phyloP scores from a whole-genome alignment of 306 rosid species.

The Cicer yamashitae region DNA sequence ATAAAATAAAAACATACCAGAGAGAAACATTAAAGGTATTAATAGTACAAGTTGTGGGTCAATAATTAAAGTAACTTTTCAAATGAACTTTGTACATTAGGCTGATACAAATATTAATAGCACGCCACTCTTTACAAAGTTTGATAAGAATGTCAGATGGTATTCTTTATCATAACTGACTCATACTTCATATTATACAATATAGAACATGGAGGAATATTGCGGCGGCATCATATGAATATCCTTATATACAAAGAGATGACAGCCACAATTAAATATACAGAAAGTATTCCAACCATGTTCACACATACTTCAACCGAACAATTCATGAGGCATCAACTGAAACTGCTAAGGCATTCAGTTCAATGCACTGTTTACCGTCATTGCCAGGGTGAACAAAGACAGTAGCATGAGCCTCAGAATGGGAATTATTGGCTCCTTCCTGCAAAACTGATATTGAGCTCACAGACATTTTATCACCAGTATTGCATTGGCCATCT shows the following conservation, averaged over 20 bases:
- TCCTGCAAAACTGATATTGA: slow-evolving; percentile 59
- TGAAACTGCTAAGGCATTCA: slow-evolving; percentile 75
- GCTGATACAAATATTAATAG: neutral
- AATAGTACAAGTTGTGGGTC: neutral
- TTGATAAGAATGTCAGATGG: slow-evolving; percentile 24
- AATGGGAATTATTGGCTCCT: slow-evolving; percentile 54
- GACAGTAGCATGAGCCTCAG: slow-evolving; percentile 65
- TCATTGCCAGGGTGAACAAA: slow-evolving; percentile 62
- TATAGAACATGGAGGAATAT: slow-evolving; percentile 34
- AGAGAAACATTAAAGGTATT: neutral
- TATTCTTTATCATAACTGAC: slow-evolving; percentile 14
- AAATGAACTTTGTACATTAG: slow-evolving; percentile 29
- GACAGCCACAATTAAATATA: slow-evolving; percentile 31
- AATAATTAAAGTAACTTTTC: neutral
- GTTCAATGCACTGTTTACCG: slow-evolving; percentile 72
- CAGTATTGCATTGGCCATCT: slow-evolving; percentile 41
- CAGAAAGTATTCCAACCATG: slow-evolving; percentile 28
- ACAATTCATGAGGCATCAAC: slow-evolving; percentile 62
- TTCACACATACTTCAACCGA: slow-evolving; percentile 20
- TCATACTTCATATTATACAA: slow-evolving; percentile 6
- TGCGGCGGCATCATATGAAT: slow-evolving; percentile 32
- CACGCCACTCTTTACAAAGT: slow-evolving; percentile 2
- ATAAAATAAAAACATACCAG: neutral
- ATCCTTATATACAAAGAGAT: slow-evolving; percentile 32
- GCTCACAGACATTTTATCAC: slow-evolving; percentile 53